These are phyloP conservation scores for Melampsora americana DNA, from an alignment of 1,284 basidiomycete genomes.

Conservation along the genomic window DNA sequence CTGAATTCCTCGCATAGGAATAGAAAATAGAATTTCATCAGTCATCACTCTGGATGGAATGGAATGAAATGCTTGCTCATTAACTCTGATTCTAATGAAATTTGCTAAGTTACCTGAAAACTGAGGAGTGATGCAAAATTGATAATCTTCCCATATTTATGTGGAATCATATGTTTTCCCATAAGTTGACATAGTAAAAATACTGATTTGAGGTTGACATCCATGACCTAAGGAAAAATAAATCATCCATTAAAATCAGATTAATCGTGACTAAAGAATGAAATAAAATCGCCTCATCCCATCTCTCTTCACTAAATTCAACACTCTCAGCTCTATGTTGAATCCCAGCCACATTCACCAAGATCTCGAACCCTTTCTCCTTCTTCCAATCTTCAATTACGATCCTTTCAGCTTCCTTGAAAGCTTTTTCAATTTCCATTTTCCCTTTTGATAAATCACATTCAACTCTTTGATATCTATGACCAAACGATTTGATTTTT, in stretches of 20 bases:
- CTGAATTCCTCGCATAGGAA: not conserved
- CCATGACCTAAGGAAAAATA: conserved; percentile 45
- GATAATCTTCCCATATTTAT: conserved; percentile 50
- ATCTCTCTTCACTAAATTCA: conserved; percentile 77
- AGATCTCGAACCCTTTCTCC: conserved; percentile 63
- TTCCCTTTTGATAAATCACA: conserved; percentile 72
- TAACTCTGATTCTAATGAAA: conserved; percentile 44
- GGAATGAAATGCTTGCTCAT: too few relatives aligned
- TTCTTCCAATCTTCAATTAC: conserved; percentile 61
- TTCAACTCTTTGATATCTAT: conserved; percentile 61
- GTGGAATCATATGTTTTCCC: conserved; percentile 49
- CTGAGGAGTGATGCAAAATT: conserved; percentile 51
- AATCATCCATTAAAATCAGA: not conserved
- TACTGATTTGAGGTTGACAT: conserved; percentile 51
- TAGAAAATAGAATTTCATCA: not conserved
- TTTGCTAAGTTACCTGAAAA: conserved; percentile 51
- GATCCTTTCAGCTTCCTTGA: conserved; percentile 60
- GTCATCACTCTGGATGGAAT: conserved; percentile 54
- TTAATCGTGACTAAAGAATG: not conserved
- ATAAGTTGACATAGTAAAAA: conserved; percentile 49
- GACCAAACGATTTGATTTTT: conserved; percentile 56
- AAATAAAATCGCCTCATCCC: conserved; percentile 64
- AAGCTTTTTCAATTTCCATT: conserved; percentile 63
- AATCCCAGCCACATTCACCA: conserved; percentile 93
- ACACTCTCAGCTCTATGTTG: conserved; percentile 78